phyloP scores from a whole-genome alignment of 2,329 filamentous ascomycete species.

The Corynespora cassiicola region DNA sequence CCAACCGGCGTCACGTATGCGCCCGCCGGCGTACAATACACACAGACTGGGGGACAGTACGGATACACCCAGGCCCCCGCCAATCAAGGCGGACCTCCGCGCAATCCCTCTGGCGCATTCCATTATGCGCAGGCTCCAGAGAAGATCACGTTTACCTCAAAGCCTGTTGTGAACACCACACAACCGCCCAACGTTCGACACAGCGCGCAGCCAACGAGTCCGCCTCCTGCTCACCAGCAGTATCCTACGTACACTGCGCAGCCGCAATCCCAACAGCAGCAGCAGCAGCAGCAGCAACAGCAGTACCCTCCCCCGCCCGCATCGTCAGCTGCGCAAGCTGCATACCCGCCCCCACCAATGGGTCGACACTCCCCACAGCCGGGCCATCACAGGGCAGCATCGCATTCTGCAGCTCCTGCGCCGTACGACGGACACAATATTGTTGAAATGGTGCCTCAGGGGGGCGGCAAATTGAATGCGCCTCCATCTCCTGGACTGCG shows the following conservation, averaged over 20 bases:
- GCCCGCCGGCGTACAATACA: slow-evolving; percentile 38
- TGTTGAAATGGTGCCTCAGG: slow-evolving; percentile 52
- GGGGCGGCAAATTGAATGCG: slow-evolving; percentile 31
- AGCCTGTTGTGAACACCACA: slow-evolving; percentile 35
- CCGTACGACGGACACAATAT: slow-evolving; percentile 41
- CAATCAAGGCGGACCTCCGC: slow-evolving; percentile 25
- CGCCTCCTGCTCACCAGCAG: slow-evolving; percentile 22
- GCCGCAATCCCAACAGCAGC: slow-evolving; percentile 30
- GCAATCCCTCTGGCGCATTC: slow-evolving; percentile 30
- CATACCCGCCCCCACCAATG: slow-evolving; percentile 41
- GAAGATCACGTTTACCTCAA: slow-evolving; percentile 52
- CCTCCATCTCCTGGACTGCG: slow-evolving; percentile 40
- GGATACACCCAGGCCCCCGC: slow-evolving; percentile 32
- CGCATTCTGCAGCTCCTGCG: slow-evolving; percentile 23
- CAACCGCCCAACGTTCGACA: slow-evolving; percentile 34
- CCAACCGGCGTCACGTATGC: slow-evolving; percentile 28
- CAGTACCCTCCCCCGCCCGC: slow-evolving; percentile 16
- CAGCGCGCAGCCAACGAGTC: slow-evolving; percentile 27
- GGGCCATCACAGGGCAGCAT: slow-evolving; percentile 29
- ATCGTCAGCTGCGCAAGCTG: slow-evolving; percentile 24
- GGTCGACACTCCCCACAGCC: slow-evolving; percentile 32
- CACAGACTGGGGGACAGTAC: slow-evolving; percentile 32
- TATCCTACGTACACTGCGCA: slow-evolving; percentile 31
- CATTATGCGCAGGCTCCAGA: slow-evolving; percentile 51
- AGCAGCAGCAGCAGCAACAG: no score